Conservation (phyloP, 306 rosid genomes). For the Rosa multiflora region DNA sequence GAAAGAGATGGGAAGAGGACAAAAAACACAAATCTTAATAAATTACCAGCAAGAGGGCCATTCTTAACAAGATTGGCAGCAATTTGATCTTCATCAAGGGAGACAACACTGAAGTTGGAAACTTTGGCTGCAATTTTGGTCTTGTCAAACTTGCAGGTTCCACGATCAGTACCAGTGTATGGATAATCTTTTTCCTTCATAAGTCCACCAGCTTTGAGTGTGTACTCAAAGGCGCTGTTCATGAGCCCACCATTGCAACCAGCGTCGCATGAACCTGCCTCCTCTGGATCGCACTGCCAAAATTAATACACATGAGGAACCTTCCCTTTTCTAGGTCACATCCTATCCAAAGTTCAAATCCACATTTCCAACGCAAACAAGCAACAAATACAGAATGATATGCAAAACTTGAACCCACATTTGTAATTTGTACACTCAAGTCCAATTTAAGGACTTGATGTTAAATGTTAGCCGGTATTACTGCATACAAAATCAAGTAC, state of each 20-base stretch:
- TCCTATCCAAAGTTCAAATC: not conserved
- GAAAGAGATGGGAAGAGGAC: not conserved
- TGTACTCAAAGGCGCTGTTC: conserved; percentile 96
- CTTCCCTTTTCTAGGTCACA: not conserved
- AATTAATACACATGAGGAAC: not conserved
- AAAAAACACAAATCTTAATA: not conserved
- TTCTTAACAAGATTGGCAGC: conserved; percentile 90
- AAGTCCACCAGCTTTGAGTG: conserved; percentile 82
- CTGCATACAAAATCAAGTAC: not conserved
- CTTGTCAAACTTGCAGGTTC: conserved; percentile 77
- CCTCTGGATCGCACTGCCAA: conserved; percentile 93
- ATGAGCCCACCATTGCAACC: conserved; percentile 98
- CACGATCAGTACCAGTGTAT: conserved; percentile 66
- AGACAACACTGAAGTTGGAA: conserved; percentile 82
- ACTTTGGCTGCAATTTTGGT: conserved; percentile 82
- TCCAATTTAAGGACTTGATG: not conserved
- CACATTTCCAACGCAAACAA: not conserved
- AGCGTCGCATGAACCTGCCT: conserved; percentile 71
- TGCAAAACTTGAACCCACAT: not conserved
- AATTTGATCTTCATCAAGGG: conserved; percentile 84
- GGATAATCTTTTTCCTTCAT: conserved; percentile 95
- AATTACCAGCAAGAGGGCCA: conserved; percentile 89
- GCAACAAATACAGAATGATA: not conserved
- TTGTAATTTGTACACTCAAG: not conserved
- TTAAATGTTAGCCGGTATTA: not conserved